Evolutionary conservation across 1,284 basidiomycete genomes (phyloP), one percentile per base, ranked within the genome.

Genomic region (Moniliophthora roreri): DNA sequence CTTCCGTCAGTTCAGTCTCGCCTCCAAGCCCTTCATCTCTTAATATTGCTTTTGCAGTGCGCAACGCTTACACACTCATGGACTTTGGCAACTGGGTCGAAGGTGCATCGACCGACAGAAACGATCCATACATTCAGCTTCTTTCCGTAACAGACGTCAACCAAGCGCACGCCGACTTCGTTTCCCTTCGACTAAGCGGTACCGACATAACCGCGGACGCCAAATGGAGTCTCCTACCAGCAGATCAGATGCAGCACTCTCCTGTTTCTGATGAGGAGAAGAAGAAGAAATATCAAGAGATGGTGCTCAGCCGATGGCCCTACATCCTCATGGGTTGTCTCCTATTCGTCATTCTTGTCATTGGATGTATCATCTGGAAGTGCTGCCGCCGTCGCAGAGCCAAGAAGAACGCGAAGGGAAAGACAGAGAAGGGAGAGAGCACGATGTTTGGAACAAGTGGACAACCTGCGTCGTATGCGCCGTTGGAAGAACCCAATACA

Each of bases 281-380:
- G 73, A 88, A 89, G 71, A 78, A 84, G 52, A 72, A 75, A 61
- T 84, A 81, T 57, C 82, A 87, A 63, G 87, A 86, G 65, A 72
- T 78, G 71, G 73, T 90, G 23, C 77, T 89, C 55, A 84, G 82
- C 61, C 81, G 77, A 41, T 89, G 87, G 88, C 87, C 88, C 0
- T 85, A 89, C 62, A 90, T 90, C 63, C 75, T 90, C 55, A 60
- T 77, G 23, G 87, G 86, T 35, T 85, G 82, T 60, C 70, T 90
- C 36, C 66, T 73, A 3, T 72, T 82, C 55, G 68, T 86, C 18
- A 44, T 79, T 26, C 60, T 81, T 49, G 59, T 81, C 41, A 58
- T 79, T 46, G 78, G 78, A 13, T 71, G 78, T 55, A 77, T 79
- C 60, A 60, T 87, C 38, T 87, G 84, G 82, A 75, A 77, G 49